Conservation (phyloP, 495 filamentous ascomycete genomes). For the Recurvomyces mirabilis region DNA sequence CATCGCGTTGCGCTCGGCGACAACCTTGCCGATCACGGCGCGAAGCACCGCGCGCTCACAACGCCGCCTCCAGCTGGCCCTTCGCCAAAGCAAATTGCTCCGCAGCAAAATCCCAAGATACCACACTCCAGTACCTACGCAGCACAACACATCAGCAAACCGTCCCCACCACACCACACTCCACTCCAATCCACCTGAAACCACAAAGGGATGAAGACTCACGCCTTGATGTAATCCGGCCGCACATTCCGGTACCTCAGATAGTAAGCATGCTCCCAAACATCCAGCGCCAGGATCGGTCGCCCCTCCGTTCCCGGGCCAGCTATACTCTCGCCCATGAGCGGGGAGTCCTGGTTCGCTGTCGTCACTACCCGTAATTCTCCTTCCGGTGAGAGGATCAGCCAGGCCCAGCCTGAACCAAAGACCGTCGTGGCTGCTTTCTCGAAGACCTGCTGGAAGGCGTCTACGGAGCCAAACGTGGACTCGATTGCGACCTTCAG, state of each 20-base stretch:
- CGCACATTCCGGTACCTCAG: conserved; percentile 30
- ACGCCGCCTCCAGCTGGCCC: too few relatives aligned
- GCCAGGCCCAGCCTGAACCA: conserved; percentile 35
- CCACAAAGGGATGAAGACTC: too few relatives aligned
- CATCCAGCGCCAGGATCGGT: conserved; percentile 32
- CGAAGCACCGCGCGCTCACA: too few relatives aligned
- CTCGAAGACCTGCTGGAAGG: conserved; percentile 29
- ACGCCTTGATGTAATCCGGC: conserved; percentile 9
- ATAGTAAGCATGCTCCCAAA: conserved; percentile 38
- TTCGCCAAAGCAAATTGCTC: too few relatives aligned
- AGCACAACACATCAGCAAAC: too few relatives aligned
- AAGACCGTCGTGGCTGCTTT: conserved; percentile 29
- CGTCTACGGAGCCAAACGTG: conserved; percentile 25
- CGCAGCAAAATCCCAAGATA: too few relatives aligned
- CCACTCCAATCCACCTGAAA: too few relatives aligned
- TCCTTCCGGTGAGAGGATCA: conserved; percentile 24
- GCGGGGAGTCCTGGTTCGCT: conserved; percentile 29
- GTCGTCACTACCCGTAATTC: conserved; percentile 29
- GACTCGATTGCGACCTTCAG: conserved; percentile 24
- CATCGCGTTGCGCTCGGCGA: too few relatives aligned
- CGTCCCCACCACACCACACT: not conserved
- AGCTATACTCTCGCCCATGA: conserved; percentile 18
- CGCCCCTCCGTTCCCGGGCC: conserved; percentile 26
- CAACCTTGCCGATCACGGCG: too few relatives aligned
- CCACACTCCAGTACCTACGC: too few relatives aligned